A percentile compares a stretch with the other conserved stretches of the same genome.
These are phyloP conservation scores for Hypoxylon sp. DNA, from an alignment of 2,329 filamentous ascomycete species.

Conservation along the genomic window DNA sequence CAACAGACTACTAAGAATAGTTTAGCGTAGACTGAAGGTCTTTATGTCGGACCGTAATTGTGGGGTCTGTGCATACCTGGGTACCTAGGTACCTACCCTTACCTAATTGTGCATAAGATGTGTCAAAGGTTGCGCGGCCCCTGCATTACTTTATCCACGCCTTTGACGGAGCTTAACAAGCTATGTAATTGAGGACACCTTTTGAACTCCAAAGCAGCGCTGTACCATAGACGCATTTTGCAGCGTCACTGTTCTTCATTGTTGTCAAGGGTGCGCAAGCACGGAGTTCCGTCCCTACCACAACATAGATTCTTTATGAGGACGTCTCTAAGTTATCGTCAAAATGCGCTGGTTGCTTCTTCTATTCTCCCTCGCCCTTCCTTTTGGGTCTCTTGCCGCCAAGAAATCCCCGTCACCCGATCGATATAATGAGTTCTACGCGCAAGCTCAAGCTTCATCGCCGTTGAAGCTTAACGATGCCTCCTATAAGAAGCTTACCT, in stretches of 20 bases:
- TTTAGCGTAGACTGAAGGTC: constrained; percentile 27
- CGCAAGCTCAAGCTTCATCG: constrained; percentile 74
- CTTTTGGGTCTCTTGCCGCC: constrained; percentile 74
- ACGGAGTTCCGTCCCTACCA: constrained; percentile 15
- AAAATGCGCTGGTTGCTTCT: constrained; percentile 79
- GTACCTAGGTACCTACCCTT: not conserved
- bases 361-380: constrained; percentile 74
- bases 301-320: constrained; percentile 30
- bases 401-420: constrained; percentile 70
- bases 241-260: constrained; percentile 19
- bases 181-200: constrained; percentile 50
- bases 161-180: constrained; percentile 23
- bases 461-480: constrained; percentile 85
- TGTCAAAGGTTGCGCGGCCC: constrained; percentile 21
- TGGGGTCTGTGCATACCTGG: no score
- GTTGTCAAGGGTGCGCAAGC: constrained; percentile 28
- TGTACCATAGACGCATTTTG: constrained; percentile 25
- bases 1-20: constrained; percentile 48
- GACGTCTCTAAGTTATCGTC: constrained; percentile 43
- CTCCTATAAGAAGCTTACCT: constrained; percentile 81
- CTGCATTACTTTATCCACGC: constrained; percentile 31
- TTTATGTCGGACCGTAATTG: constrained; percentile 25
- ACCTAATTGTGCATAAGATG: not conserved
- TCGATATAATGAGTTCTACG: constrained; percentile 79
- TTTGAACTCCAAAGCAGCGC: constrained; percentile 38